Evolutionary conservation across 1,284 basidiomycete genomes (phyloP), one percentile per base, ranked within the genome.

Genomic region (Cryptococcus sp.): DNA sequence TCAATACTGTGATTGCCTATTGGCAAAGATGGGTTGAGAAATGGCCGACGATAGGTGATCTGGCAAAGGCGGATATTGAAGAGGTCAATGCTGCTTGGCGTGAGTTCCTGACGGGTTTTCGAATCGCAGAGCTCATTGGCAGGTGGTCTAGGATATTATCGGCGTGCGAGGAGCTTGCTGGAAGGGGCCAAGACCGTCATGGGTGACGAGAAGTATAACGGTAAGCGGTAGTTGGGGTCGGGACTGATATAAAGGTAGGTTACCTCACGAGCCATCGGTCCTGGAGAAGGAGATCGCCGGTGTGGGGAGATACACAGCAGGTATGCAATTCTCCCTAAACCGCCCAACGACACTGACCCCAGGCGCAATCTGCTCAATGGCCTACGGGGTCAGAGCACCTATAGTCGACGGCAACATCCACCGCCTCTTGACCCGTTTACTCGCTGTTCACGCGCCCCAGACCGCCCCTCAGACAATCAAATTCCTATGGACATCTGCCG

Each of bases 361-460:
- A 23, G 89, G 91, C 19, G 91, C 91, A 7, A 91, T 96, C 53
- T 84, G 83, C 58, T 90, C 87, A 1, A 96, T 96, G 69, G 90
- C 90, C 2, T 93, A 91, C 64, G 87, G 86, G 32, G 82, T 90
- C 57, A 81, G 81, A 54, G 86, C 83, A 10, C 87, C 91, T 14
- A 88, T 92, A 46, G 89, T 91, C 44, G 92, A 97, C 68, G 92
- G 92, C 23, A 97, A 97, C 69, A 87, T 96, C 5, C 85, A 89
- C 66, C 82, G 89, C 49, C 78, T 93, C 14, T 76, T 92, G 23
- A 85, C 87, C 59, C 82, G 92, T 25, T 70, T 94, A 28, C 78
- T 94, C 21, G 89, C 88, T 0, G 73, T 96, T 2, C 82, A 94
- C 69, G 85, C 88, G 1, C 80, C 83, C 7, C 87, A 88, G 19